These are phyloP conservation scores for Microdochium bolleyi DNA, from an alignment of 2,329 filamentous ascomycete species.

Conservation along the genomic window DNA sequence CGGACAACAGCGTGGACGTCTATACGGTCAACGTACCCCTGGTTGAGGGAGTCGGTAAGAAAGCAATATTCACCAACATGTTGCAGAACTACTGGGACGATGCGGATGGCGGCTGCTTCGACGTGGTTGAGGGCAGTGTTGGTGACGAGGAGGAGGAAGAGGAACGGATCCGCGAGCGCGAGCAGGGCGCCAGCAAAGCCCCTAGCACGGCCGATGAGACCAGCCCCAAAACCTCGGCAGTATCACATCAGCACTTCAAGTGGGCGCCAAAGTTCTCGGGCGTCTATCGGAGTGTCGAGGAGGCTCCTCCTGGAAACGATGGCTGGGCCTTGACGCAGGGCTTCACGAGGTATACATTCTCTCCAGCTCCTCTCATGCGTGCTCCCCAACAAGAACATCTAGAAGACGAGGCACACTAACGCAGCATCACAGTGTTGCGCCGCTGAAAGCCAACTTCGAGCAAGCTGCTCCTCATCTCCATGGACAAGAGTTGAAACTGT, in stretches of 20 bases:
- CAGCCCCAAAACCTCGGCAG: background rate
- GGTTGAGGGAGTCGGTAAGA: conserved; percentile 61
- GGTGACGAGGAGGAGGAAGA: conserved; percentile 65
- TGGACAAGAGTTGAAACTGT: conserved; percentile 72
- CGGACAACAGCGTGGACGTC: conserved; percentile 62
- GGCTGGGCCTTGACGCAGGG: conserved; percentile 89
- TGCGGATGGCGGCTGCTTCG: conserved; percentile 71
- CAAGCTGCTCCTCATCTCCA: conserved; percentile 57
- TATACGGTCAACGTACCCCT: conserved; percentile 90
- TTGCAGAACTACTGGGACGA: conserved; percentile 84
- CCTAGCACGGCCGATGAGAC: background rate
- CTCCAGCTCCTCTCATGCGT: conserved; percentile 6
- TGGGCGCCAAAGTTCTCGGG: conserved; percentile 86
- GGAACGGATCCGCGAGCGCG: conserved; percentile 61
- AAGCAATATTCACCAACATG: conserved; percentile 77
- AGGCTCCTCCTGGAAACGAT: conserved; percentile 74
- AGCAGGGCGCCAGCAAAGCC: conserved; percentile 12
- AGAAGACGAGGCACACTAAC: conserved; percentile 2
- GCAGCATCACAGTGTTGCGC: conserved; percentile 61
- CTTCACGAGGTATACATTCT: conserved; percentile 61
- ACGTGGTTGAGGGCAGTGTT: conserved; percentile 62
- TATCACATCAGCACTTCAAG: conserved; percentile 79
- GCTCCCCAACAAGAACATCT: background rate
- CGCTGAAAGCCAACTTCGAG: conserved; percentile 88
- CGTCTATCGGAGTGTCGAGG: conserved; percentile 80